A percentile compares a stretch with the other conserved stretches of the same genome.
Conservation (phyloP, 1,139 yeast genomes). For the Sugiyamaella neomexicana region DNA sequence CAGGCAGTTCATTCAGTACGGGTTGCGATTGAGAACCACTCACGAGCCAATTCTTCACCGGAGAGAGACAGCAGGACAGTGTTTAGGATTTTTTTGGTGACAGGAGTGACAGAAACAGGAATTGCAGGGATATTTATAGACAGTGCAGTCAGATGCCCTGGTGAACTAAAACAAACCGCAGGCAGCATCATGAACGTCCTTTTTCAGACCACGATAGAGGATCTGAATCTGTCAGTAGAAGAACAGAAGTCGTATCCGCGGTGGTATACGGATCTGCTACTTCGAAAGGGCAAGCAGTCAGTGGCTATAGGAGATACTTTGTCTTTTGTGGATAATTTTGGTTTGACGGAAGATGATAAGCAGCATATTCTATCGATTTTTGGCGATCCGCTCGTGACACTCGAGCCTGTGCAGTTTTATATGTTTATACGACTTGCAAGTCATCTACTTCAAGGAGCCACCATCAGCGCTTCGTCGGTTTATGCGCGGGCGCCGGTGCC, state of each 20-base stretch:
- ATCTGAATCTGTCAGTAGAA: conserved; percentile 41
- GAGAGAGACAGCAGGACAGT: no score
- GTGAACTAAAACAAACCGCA: no score
- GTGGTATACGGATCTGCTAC: conserved; percentile 46
- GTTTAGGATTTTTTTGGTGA: no score
- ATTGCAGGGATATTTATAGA: no score
- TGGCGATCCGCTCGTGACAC: conserved; percentile 36
- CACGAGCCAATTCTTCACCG: no score
- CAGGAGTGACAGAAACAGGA: no score
- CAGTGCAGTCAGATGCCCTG: no score
- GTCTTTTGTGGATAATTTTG: conserved; percentile 44
- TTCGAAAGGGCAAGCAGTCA: conserved; percentile 41
- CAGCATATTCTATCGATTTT: conserved; percentile 34
- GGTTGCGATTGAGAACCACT: no score
- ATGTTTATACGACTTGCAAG: conserved; percentile 43
- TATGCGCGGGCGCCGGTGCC: conserved; percentile 41
- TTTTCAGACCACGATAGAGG: conserved; percentile 29
- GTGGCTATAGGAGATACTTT: conserved; percentile 43
- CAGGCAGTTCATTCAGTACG: no score
- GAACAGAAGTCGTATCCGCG: conserved; percentile 45
- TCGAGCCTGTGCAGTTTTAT: conserved; percentile 45
- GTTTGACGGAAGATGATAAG: conserved; percentile 39
- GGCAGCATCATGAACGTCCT: conserved; percentile 1
- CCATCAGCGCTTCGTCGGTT: conserved; percentile 20
- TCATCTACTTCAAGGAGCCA: conserved; percentile 40